phyloP scores from a whole-genome alignment of 306 rosid genomes.

The Quercus wislizeni region DNA sequence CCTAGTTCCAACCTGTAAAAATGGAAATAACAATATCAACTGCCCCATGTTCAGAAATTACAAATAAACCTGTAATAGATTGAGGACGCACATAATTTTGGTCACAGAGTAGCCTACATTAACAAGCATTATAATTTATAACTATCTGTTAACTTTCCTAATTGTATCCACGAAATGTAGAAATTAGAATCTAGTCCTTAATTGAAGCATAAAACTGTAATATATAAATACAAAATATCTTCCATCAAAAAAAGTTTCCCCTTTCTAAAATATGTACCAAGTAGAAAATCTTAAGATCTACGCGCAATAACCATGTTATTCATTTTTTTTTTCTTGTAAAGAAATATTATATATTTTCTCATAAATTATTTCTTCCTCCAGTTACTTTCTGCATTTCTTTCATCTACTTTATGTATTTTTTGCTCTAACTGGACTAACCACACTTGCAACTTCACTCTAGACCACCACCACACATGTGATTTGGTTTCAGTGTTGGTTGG shows the following conservation, averaged over 20 bases:
- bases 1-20: slow-evolving; percentile 45
- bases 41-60: slow-evolving; percentile 1
- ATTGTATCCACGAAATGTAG: background rate
- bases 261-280: background rate
- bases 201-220: background rate
- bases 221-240: background rate
- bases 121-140: background rate
- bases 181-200: background rate
- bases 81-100: background rate
- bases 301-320: background rate
- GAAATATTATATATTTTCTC: background rate
- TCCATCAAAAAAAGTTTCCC: slow-evolving; percentile 6
- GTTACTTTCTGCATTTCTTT: background rate
- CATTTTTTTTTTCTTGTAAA: background rate
- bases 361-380: background rate
- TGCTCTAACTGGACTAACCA: background rate
- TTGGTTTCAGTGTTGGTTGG: too few species aligned
- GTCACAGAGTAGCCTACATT: background rate
- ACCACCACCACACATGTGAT: too few species aligned
- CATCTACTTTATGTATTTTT: background rate
- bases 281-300: slow-evolving; percentile 1
- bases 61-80: background rate
- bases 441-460: too few species aligned
- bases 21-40: background rate
- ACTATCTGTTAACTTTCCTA: background rate